A percentile compares a stretch with the other conserved stretches of the same genome.
Evolutionary conservation across 2,329 filamentous ascomycete genomes (phyloP).

Genomic region (Tolypocladium inflatum): DNA sequence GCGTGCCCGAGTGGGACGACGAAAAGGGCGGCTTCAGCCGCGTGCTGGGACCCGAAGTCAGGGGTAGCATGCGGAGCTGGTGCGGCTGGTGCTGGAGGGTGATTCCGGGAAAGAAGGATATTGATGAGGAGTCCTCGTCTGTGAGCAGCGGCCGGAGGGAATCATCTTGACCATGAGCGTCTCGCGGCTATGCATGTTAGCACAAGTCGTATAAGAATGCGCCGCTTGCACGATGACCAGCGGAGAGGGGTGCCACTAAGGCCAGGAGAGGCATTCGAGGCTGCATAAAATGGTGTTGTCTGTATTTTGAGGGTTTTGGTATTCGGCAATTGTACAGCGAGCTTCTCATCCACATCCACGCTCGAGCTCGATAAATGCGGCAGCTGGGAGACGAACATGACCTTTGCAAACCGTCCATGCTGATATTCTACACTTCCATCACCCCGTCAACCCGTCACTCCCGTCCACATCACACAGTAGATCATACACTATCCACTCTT

Average conservation of each 20-base stretch:
- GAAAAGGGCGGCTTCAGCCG: slow-evolving; percentile 52
- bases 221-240: neutral
- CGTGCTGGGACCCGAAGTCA: slow-evolving; percentile 61
- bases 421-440: slow-evolving; percentile 2
- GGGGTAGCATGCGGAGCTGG: slow-evolving; percentile 65
- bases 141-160: slow-evolving; percentile 2
- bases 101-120: slow-evolving; percentile 48
- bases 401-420: neutral
- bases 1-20: slow-evolving; percentile 78
- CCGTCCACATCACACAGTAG: neutral
- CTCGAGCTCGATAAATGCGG: neutral
- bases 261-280: neutral
- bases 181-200: neutral
- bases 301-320: neutral
- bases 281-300: neutral
- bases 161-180: neutral
- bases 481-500: neutral
- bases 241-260: neutral
- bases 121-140: slow-evolving; percentile 14
- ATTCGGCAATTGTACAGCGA: slow-evolving; percentile 1
- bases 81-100: slow-evolving; percentile 86
- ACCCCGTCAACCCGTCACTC: neutral
- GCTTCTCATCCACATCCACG: neutral
- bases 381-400: neutral
- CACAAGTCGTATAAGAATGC: neutral